These are phyloP conservation scores for Brassica nigra DNA, from an alignment of 345 rosid species.

Conservation along the genomic window DNA sequence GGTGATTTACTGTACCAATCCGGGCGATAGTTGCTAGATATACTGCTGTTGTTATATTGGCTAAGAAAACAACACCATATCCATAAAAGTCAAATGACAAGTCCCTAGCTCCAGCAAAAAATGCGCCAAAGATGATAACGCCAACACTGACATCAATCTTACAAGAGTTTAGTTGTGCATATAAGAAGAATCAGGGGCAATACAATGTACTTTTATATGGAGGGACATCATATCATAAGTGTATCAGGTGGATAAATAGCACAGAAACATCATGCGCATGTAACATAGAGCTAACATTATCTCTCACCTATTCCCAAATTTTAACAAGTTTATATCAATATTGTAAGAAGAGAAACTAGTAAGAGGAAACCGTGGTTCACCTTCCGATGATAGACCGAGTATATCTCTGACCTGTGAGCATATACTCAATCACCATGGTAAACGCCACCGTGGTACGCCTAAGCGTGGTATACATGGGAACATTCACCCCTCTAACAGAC, in stretches of 20 bases:
- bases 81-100: conserved; percentile 92
- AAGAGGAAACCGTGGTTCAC: conserved; percentile 39
- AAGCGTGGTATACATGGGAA: conserved; percentile 98
- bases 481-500: conserved; percentile 95
- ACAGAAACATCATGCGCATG: conserved; percentile 13
- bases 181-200: conserved; percentile 15
- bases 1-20: conserved; percentile 53
- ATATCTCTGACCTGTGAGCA: conserved; percentile 80
- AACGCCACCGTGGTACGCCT: conserved; percentile 94
- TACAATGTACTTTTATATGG: background rate
- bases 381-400: conserved; percentile 77
- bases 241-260: conserved; percentile 10
- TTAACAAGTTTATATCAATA: background rate
- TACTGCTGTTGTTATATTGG: conserved; percentile 89
- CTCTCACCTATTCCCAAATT: conserved; percentile 2
- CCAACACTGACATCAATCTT: conserved; percentile 82
- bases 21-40: conserved; percentile 92
- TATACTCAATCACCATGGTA: conserved; percentile 86
- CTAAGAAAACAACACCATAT: conserved; percentile 78
- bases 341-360: background rate
- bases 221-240: conserved; percentile 3
- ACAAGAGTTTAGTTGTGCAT: conserved; percentile 49
- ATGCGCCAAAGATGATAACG: conserved; percentile 82
- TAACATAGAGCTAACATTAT: conserved; percentile 13
- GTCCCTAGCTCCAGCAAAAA: conserved; percentile 96